These are phyloP conservation scores for Russula abietina DNA, from an alignment of 768 basidiomycete genomes.

Conservation along the genomic window DNA sequence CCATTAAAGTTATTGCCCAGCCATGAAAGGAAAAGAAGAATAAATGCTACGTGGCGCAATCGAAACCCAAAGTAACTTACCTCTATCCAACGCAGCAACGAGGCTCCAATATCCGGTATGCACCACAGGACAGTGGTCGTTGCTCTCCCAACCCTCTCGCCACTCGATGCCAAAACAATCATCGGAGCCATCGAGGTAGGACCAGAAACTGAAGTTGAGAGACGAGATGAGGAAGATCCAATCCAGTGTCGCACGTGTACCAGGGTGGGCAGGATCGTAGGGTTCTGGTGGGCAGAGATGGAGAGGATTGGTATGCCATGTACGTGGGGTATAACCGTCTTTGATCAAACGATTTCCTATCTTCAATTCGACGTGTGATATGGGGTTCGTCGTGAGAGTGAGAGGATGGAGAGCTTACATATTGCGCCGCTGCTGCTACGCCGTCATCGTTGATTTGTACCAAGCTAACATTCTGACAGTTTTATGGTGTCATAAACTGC, in stretches of 20 bases:
- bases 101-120: slow-evolving; percentile 87
- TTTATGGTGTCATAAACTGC: not conserved
- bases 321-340: slow-evolving; percentile 70
- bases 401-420: slow-evolving; percentile 4
- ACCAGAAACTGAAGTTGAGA: slow-evolving; percentile 90
- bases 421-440: slow-evolving; percentile 22
- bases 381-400: not conserved
- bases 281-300: slow-evolving; percentile 70
- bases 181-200: slow-evolving; percentile 49
- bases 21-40: not conserved
- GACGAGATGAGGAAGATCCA: slow-evolving; percentile 89
- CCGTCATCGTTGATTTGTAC: slow-evolving; percentile 27
- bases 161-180: slow-evolving; percentile 76
- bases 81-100: slow-evolving; percentile 77
- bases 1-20: not conserved
- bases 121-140: slow-evolving; percentile 36
- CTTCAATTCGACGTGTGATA: slow-evolving; percentile 34
- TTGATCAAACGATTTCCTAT: slow-evolving; percentile 51
- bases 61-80: slow-evolving; percentile 36
- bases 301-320: slow-evolving; percentile 73
- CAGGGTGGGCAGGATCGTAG: slow-evolving; percentile 47
- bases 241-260: slow-evolving; percentile 44
- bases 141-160: slow-evolving; percentile 59
- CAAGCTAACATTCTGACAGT: slow-evolving; percentile 27
- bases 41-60: not conserved